phyloP scores from a whole-genome alignment of 2,329 filamentous ascomycete species.

The Phialophora tarda region DNA sequence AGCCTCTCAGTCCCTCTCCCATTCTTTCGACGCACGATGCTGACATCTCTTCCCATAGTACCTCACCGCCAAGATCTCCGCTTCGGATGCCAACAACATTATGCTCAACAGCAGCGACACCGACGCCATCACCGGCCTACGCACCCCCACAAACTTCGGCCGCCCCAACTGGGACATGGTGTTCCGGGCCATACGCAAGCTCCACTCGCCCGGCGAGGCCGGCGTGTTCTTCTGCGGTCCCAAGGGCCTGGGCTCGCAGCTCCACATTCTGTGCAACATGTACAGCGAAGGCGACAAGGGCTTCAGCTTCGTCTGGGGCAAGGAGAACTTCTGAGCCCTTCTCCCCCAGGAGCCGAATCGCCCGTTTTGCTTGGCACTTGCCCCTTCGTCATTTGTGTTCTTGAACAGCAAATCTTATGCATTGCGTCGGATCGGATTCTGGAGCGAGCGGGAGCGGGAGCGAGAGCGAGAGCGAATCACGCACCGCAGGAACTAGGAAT shows the following conservation, averaged over 20 bases:
- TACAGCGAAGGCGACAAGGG: slow-evolving; percentile 69
- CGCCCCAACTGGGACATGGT: slow-evolving; percentile 91
- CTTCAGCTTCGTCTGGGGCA: slow-evolving; percentile 62
- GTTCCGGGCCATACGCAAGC: slow-evolving; percentile 80
- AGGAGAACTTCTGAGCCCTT: slow-evolving; percentile 57
- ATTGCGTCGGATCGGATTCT: slow-evolving; percentile 2
- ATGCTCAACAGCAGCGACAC: slow-evolving; percentile 84
- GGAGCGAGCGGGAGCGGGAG: neutral
- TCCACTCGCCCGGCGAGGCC: slow-evolving; percentile 73
- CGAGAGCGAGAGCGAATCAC: neutral
- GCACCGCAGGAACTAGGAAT: neutral
- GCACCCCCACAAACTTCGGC: slow-evolving; percentile 83
- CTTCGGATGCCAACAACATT: slow-evolving; percentile 85
- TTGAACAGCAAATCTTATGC: slow-evolving; percentile 3
- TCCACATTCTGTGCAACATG: slow-evolving; percentile 86
- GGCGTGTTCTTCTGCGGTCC: slow-evolving; percentile 87
- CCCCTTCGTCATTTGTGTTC: slow-evolving; percentile 9
- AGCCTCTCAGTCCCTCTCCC: slow-evolving; percentile 31
- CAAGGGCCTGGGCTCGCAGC: slow-evolving; percentile 74
- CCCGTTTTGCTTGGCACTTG: slow-evolving; percentile 3
- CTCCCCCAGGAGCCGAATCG: neutral
- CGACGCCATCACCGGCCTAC: slow-evolving; percentile 81
- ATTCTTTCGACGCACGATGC: neutral
- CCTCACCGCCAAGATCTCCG: slow-evolving; percentile 83
- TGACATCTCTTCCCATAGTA: slow-evolving; percentile 56